Conservation (phyloP, 179 eudicot species). For the Gypsophila paniculata region DNA sequence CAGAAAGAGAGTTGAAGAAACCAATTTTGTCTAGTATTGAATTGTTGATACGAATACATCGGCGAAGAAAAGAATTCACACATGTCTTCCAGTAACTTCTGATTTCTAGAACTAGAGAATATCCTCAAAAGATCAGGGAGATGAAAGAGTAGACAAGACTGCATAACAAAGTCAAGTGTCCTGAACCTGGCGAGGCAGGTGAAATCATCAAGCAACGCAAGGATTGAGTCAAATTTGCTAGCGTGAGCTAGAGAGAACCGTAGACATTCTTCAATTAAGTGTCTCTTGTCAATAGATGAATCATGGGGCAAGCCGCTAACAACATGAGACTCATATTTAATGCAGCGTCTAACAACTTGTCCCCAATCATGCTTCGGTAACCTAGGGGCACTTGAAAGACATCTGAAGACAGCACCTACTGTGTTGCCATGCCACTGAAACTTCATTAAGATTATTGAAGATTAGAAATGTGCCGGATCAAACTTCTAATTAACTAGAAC, state of each 20-base stretch:
- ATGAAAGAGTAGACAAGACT: constrained; percentile 58
- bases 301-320: constrained; percentile 28
- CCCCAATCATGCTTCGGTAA: constrained; percentile 80
- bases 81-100: constrained; percentile 63
- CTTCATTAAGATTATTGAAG: constrained; percentile 23
- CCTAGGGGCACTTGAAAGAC: constrained; percentile 79
- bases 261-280: constrained; percentile 67
- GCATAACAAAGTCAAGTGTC: constrained; percentile 62
- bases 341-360: constrained; percentile 66
- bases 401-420: constrained; percentile 56
- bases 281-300: constrained; percentile 35
- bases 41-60: constrained; percentile 34
- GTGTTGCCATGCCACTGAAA: constrained; percentile 39
- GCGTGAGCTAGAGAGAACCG: constrained; percentile 66
- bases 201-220: constrained; percentile 74
- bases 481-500: no score
- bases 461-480: no score
- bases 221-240: constrained; percentile 50
- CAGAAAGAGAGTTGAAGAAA: constrained; percentile 60
- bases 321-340: constrained; percentile 61
- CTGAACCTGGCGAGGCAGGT: constrained; percentile 67
- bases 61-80: constrained; percentile 49
- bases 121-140: constrained; percentile 51
- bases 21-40: constrained; percentile 39
- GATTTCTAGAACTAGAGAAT: constrained; percentile 77